Conservation (phyloP, 768 basidiomycete species). For the Chalciporus chontae region DNA sequence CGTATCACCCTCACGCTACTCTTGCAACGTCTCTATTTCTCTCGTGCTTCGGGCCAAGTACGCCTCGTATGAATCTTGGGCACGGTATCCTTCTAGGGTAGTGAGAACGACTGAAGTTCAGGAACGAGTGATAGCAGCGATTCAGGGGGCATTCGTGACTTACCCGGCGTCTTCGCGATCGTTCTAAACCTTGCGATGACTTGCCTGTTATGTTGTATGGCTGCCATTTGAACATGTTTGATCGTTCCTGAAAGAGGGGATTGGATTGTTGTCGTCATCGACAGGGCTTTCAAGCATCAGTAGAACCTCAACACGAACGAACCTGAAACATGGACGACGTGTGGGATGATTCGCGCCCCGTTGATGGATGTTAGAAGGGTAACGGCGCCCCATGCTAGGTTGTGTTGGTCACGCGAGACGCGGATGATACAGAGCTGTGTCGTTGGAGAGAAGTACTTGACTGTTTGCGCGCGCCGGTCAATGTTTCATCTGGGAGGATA, state of each 20-base stretch:
- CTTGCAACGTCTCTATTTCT: conserved; percentile 66
- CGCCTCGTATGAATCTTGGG: conserved; percentile 54
- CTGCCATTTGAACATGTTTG: conserved; percentile 77
- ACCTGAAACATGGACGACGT: conserved; percentile 83
- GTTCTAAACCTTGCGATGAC: conserved; percentile 67
- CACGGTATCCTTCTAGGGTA: conserved; percentile 42
- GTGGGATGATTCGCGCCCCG: conserved; percentile 58
- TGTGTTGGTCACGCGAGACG: conserved; percentile 77
- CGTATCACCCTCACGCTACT: conserved; percentile 34
- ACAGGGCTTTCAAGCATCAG: no score
- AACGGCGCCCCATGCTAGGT: conserved; percentile 74
- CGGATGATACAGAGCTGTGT: conserved; percentile 85
- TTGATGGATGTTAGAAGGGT: conserved; percentile 67
- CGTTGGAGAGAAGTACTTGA: conserved; percentile 84
- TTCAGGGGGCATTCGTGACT: conserved; percentile 8
- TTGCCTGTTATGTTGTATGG: conserved; percentile 69
- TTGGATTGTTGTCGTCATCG: not conserved
- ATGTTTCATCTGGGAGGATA: not conserved
- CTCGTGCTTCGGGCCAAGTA: conserved; percentile 54
- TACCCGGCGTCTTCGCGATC: conserved; percentile 50
- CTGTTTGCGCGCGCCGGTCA: conserved; percentile 35
- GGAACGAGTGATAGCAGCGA: not conserved
- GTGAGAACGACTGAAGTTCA: not conserved
- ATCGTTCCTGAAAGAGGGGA: conserved; percentile 65
- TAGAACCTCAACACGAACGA: no score